phyloP scores from a whole-genome alignment of 345 rosid species.

The Gossypium turneri region DNA sequence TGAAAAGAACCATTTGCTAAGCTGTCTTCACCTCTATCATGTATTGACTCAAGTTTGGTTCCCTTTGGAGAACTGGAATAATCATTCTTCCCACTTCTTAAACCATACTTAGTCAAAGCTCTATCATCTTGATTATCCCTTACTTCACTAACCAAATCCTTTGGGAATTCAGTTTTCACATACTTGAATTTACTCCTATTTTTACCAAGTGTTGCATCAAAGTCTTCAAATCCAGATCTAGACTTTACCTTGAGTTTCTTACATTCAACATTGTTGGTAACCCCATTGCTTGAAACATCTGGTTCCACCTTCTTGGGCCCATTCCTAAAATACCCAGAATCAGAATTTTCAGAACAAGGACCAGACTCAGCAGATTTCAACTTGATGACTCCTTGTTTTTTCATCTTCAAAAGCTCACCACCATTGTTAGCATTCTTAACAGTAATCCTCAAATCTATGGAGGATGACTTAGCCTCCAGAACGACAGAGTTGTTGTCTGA shows the following conservation, averaged over 20 bases:
- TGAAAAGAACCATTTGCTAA: slow-evolving; percentile 45
- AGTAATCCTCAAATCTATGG: slow-evolving; percentile 40
- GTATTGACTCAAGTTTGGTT: slow-evolving; percentile 36
- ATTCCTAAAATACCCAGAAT: slow-evolving; percentile 64
- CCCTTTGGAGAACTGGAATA: slow-evolving; percentile 34
- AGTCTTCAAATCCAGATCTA: slow-evolving; percentile 38
- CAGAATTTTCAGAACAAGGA: slow-evolving; percentile 47
- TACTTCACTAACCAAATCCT: slow-evolving; percentile 20
- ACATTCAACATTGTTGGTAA: slow-evolving; percentile 28
- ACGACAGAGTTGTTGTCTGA: slow-evolving; percentile 66
- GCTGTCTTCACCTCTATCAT: slow-evolving; percentile 50
- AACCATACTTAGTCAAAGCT: slow-evolving; percentile 33
- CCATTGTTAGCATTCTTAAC: slow-evolving; percentile 26
- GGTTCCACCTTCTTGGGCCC: slow-evolving; percentile 58
- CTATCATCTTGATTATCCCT: slow-evolving; percentile 30
- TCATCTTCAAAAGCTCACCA: slow-evolving; percentile 31
- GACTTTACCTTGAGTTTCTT: slow-evolving; percentile 33
- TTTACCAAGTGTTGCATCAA: slow-evolving; percentile 34
- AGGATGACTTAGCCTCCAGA: slow-evolving; percentile 61
- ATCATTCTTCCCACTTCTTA: slow-evolving; percentile 35
- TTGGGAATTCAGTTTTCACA: slow-evolving; percentile 28
- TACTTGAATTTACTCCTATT: slow-evolving; percentile 34
- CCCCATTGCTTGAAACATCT: slow-evolving; percentile 45
- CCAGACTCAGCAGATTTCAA: slow-evolving; percentile 30
- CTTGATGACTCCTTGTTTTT: slow-evolving; percentile 26